A percentile compares a stretch with the other conserved stretches of the same genome.
Evolutionary conservation across 192 early-diverging fungal genomes (phyloP).

Genomic region (Coemansia sp.): DNA sequence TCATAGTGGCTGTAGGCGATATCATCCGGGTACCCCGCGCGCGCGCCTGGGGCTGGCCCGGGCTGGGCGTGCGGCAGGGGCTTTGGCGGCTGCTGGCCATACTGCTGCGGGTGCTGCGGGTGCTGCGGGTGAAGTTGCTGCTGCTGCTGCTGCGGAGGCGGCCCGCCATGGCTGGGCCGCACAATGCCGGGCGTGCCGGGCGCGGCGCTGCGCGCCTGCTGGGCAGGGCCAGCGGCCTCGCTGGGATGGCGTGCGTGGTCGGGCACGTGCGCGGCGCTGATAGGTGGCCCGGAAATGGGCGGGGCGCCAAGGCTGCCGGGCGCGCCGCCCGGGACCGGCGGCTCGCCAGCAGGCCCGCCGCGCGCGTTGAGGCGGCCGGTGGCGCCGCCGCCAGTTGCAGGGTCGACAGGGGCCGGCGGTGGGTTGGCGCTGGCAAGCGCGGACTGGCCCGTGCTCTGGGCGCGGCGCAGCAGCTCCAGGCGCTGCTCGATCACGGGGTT

Average conservation of each 20-base stretch:
- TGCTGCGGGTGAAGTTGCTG: slow-evolving; percentile 3
- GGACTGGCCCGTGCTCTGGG: slow-evolving; percentile 43
- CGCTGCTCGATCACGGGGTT: slow-evolving; percentile 88
- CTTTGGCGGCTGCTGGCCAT: slow-evolving; percentile 11
- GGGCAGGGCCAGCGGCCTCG: slow-evolving; percentile 1
- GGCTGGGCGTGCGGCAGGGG: neutral
- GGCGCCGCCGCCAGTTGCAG: slow-evolving; percentile 27
- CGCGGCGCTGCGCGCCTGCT: slow-evolving; percentile 8
- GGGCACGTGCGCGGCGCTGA: slow-evolving; percentile 10
- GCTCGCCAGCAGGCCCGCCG: slow-evolving; percentile 48
- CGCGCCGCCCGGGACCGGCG: slow-evolving; percentile 18
- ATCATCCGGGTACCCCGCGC: slow-evolving; percentile 35
- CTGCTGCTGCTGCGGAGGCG: neutral
- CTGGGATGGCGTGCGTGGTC: slow-evolving; percentile 21
- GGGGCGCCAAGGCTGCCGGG: slow-evolving; percentile 44
- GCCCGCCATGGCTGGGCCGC: neutral
- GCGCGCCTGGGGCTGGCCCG: slow-evolving; percentile 10
- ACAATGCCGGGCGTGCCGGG: slow-evolving; percentile 10
- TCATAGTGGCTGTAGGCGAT: slow-evolving; percentile 30
- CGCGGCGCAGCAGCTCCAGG: slow-evolving; percentile 43
- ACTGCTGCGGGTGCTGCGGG: slow-evolving; percentile 2
- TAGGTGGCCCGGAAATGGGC: slow-evolving; percentile 15
- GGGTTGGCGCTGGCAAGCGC: slow-evolving; percentile 19
- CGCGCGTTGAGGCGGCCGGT: slow-evolving; percentile 47
- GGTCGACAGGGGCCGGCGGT: slow-evolving; percentile 45